Conservation (phyloP, 2,329 filamentous ascomycete species). For the Xylaria sp. region DNA sequence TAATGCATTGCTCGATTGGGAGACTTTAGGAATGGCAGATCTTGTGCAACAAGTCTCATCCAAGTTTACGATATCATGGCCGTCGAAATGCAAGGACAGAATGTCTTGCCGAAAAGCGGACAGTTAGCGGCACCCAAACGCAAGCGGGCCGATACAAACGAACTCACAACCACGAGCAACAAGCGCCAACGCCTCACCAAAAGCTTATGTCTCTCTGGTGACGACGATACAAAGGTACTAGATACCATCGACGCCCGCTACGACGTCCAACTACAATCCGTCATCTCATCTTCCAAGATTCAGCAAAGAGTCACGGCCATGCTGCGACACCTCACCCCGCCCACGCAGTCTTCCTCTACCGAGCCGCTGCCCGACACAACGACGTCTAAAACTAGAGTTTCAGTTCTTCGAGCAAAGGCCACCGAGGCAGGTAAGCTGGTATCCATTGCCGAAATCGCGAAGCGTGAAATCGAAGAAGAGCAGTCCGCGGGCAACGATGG, state of each 20-base stretch:
- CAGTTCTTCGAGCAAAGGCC: constrained; percentile 61
- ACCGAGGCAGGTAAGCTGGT: constrained; percentile 71
- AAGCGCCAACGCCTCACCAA: constrained; percentile 43
- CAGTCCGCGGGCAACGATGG: background rate
- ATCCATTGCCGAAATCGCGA: constrained; percentile 73
- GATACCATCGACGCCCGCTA: constrained; percentile 57
- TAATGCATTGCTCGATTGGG: background rate
- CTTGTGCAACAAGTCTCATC: background rate
- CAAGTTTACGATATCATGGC: constrained; percentile 32
- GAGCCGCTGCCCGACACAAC: background rate
- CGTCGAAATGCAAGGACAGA: constrained; percentile 19
- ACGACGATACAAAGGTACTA: constrained; percentile 55
- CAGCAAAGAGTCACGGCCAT: constrained; percentile 61
- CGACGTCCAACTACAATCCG: constrained; percentile 62
- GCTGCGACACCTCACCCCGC: constrained; percentile 53
- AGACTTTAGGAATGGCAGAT: constrained; percentile 2
- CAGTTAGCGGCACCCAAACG: constrained; percentile 38
- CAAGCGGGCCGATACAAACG: constrained; percentile 42
- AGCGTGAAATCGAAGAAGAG: constrained; percentile 62
- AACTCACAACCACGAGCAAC: constrained; percentile 23
- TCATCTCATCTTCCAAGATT: constrained; percentile 70
- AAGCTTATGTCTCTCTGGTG: constrained; percentile 44
- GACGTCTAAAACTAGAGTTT: constrained; percentile 49
- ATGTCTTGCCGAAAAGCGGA: constrained; percentile 1
- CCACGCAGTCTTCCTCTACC: constrained; percentile 9